These are phyloP conservation scores for Lentinula edodes DNA, from an alignment of 768 basidiomycete genomes.

Conservation along the genomic window DNA sequence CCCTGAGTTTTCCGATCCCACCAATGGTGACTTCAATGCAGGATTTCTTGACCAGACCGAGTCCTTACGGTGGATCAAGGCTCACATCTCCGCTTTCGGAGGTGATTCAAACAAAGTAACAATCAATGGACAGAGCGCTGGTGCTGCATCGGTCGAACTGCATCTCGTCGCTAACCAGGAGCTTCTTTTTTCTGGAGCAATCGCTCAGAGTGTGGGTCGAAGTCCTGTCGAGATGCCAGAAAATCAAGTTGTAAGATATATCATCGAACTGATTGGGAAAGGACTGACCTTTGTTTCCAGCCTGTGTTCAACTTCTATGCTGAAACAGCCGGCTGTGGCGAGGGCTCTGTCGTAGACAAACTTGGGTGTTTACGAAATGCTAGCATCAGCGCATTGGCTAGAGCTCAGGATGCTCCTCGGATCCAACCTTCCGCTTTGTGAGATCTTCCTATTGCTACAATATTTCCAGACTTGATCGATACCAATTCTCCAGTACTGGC, in stretches of 20 bases:
- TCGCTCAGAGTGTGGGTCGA: slow-evolving; percentile 58
- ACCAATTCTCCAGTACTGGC: slow-evolving; percentile 11
- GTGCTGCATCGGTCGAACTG: slow-evolving; percentile 51
- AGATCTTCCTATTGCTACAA: neutral
- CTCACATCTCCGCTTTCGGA: slow-evolving; percentile 32
- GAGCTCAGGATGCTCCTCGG: slow-evolving; percentile 44
- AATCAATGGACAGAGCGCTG: slow-evolving; percentile 59
- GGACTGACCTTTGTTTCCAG: slow-evolving; percentile 20
- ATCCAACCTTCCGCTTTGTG: slow-evolving; percentile 12
- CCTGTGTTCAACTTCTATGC: slow-evolving; percentile 50
- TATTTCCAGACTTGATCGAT: too few species aligned
- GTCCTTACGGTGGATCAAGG: slow-evolving; percentile 32
- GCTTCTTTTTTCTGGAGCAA: slow-evolving; percentile 47
- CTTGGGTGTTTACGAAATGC: slow-evolving; percentile 46
- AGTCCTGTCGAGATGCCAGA: slow-evolving; percentile 45
- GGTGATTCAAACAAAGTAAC: slow-evolving; percentile 34
- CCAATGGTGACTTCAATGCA: slow-evolving; percentile 44
- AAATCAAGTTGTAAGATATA: slow-evolving; percentile 39
- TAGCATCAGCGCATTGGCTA: slow-evolving; percentile 43
- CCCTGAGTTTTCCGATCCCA: slow-evolving; percentile 36
- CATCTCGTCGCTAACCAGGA: slow-evolving; percentile 42
- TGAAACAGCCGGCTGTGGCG: slow-evolving; percentile 43
- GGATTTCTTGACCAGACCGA: slow-evolving; percentile 51
- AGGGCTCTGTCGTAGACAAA: slow-evolving; percentile 25
- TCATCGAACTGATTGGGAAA: neutral